Evolutionary conservation across 768 basidiomycete genomes (phyloP).

Genomic region (Trametopsis cervina): DNA sequence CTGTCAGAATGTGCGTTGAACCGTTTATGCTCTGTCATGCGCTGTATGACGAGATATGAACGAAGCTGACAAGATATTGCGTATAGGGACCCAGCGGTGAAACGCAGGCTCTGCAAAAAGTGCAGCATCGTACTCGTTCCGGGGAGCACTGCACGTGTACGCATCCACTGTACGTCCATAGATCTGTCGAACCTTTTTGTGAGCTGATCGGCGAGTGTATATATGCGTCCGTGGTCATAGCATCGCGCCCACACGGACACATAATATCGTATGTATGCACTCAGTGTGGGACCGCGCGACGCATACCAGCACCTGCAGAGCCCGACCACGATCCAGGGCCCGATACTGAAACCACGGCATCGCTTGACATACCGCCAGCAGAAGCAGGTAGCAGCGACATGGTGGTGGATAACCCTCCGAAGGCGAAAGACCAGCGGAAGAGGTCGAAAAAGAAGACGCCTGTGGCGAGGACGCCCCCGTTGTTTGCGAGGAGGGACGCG

Average conservation of each 20-base stretch:
- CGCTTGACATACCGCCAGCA: too few relatives aligned
- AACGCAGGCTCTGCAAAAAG: constrained; percentile 68
- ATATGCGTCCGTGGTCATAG: constrained; percentile 28
- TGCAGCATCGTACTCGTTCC: constrained; percentile 63
- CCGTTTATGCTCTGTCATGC: too few relatives aligned
- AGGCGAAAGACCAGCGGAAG: too few relatives aligned
- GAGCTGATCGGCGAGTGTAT: not conserved
- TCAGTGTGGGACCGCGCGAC: constrained; percentile 48
- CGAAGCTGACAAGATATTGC: not conserved
- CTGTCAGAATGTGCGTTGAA: constrained; percentile 60
- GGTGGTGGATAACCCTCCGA: too few relatives aligned
- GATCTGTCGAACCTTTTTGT: too few relatives aligned
- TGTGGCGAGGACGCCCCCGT: not conserved
- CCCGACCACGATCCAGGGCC: not conserved
- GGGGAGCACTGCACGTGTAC: constrained; percentile 57
- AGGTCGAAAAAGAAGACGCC: not conserved
- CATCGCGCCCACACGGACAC: constrained; percentile 43
- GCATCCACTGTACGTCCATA: constrained; percentile 51
- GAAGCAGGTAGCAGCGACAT: too few relatives aligned
- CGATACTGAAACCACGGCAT: too few relatives aligned
- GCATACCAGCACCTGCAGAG: constrained; percentile 53
- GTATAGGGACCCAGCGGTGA: constrained; percentile 73
- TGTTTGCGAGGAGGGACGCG: not conserved
- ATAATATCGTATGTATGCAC: constrained; percentile 52
- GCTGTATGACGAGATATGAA: not conserved